phyloP scores from a whole-genome alignment of 208 protist genomes.

The Crithidia sp. region DNA sequence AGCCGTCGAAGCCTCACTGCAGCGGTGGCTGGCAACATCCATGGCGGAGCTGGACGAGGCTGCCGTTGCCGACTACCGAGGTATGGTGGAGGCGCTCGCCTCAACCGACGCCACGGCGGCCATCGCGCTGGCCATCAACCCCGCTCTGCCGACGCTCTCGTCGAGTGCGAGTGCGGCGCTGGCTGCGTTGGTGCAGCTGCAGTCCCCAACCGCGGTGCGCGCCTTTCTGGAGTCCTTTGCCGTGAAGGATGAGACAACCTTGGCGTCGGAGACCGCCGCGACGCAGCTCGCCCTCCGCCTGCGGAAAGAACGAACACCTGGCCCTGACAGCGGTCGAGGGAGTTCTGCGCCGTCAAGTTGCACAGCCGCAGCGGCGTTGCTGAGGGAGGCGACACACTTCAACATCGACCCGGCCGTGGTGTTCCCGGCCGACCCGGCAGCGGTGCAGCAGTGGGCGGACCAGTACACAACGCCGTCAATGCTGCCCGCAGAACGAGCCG shows the following conservation, averaged over 20 bases:
- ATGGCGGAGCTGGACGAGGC: constrained; percentile 4
- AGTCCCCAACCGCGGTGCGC: constrained; percentile 41
- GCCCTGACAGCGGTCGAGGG: constrained; percentile 13
- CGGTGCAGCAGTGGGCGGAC: constrained; percentile 58
- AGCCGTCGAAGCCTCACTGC: constrained; percentile 20
- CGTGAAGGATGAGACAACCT: constrained; percentile 46
- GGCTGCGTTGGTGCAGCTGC: constrained; percentile 52
- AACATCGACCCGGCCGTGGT: constrained; percentile 67
- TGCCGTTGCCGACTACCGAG: constrained; percentile 46
- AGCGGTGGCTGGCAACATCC: constrained; percentile 8
- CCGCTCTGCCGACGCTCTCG: constrained; percentile 49
- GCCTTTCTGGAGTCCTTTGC: constrained; percentile 68
- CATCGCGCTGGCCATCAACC: constrained; percentile 62
- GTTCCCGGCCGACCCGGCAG: constrained; percentile 50
- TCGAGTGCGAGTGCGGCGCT: constrained; percentile 40
- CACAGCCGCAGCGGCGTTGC: neutral
- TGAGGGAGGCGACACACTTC: constrained; percentile 42
- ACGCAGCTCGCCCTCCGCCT: constrained; percentile 69
- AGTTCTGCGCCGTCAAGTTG: neutral
- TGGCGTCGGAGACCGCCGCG: constrained; percentile 58
- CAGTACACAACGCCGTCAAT: constrained; percentile 35
- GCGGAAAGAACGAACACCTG: constrained; percentile 4
- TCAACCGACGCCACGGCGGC: constrained; percentile 42
- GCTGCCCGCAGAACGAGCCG: constrained; percentile 37
- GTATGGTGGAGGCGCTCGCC: constrained; percentile 58